phyloP scores from a whole-genome alignment of 108 stramenopile species.

The Skeletonema costatum region DNA sequence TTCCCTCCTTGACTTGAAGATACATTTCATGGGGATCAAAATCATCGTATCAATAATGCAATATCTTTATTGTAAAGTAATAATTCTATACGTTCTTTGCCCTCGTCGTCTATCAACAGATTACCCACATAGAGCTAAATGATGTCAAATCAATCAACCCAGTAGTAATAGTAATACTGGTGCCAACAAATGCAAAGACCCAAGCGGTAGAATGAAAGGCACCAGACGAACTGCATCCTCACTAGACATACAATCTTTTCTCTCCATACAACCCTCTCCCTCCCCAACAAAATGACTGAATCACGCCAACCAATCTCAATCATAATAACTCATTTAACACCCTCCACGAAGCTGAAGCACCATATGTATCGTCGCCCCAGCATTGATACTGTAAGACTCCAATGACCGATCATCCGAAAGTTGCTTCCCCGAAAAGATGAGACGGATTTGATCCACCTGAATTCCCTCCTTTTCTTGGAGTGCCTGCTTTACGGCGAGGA shows the following conservation, averaged over 20 bases:
- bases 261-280: neutral
- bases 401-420: constrained; percentile 90
- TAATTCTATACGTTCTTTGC: neutral
- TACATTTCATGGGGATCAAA: neutral
- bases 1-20: neutral
- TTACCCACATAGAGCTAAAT: neutral
- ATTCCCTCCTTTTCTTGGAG: constrained; percentile 99
- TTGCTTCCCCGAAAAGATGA: constrained; percentile 98
- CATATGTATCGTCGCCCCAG: constrained; percentile 99
- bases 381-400: constrained; percentile 92
- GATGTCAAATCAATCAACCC: neutral
- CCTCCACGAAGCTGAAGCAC: constrained; percentile 98
- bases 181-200: neutral
- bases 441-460: constrained; percentile 97
- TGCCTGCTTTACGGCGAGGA: constrained; percentile 94
- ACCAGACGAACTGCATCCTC: too few species aligned
- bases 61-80: neutral
- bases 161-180: neutral
- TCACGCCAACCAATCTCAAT: neutral
- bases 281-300: too few species aligned
- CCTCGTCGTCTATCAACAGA: neutral
- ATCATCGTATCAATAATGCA: neutral
- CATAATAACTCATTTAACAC: neutral
- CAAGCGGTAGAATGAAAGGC: too few species aligned
- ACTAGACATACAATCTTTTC: too few species aligned